Conservation (phyloP, 345 rosid species). For the Diplotaxis tenuifolia region DNA sequence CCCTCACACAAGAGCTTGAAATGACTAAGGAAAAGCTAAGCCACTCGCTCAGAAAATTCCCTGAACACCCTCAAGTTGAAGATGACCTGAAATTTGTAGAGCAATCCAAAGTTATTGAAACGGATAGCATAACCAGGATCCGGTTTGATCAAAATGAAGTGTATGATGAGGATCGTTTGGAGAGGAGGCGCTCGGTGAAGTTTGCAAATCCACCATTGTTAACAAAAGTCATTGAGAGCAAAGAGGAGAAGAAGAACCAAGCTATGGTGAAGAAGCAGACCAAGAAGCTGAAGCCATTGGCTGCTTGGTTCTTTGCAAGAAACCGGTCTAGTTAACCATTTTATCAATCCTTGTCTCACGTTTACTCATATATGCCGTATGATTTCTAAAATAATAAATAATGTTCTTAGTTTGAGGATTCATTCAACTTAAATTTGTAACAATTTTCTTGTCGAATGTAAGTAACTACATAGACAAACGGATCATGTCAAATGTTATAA, state of each 20-base stretch:
- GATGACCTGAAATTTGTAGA: conserved; percentile 59
- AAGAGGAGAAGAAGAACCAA: conserved; percentile 39
- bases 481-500: not conserved
- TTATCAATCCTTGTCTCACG: not conserved
- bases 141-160: conserved; percentile 15
- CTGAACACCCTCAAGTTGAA: conserved; percentile 31
- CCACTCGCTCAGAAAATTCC: conserved; percentile 2
- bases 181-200: conserved; percentile 62
- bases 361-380: conserved; percentile 9
- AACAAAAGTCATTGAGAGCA: conserved; percentile 40
- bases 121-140: conserved; percentile 22
- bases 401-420: not conserved
- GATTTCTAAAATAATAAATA: not conserved
- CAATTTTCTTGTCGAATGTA: not conserved
- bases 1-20: conserved; percentile 57
- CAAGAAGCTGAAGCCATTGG: conserved; percentile 47
- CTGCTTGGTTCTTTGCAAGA: conserved; percentile 58
- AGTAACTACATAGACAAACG: not conserved
- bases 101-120: conserved; percentile 28
- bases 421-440: not conserved
- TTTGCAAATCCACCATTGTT: conserved; percentile 65
- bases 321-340: conserved; percentile 34
- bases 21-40: conserved; percentile 47
- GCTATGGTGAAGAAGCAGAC: conserved; percentile 32
- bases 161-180: conserved; percentile 37